These are phyloP conservation scores for Luffa acutangula DNA, from an alignment of 306 rosid species.

Conservation along the genomic window DNA sequence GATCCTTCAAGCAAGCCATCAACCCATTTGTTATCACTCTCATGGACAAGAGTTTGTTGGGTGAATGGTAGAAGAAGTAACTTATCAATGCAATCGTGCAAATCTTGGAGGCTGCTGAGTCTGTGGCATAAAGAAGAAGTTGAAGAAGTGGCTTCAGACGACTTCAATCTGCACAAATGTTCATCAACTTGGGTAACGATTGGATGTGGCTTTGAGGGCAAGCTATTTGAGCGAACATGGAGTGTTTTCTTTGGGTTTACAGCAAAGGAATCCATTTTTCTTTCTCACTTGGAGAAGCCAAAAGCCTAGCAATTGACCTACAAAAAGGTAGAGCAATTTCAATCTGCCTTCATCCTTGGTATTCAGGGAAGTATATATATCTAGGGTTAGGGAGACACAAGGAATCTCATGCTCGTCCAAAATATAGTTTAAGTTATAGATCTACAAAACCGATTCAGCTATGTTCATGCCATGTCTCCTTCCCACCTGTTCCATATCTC, in stretches of 20 bases:
- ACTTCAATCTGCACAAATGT: constrained; percentile 12
- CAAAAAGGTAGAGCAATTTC: not conserved
- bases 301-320: not conserved
- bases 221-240: constrained; percentile 17
- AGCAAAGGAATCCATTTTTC: constrained; percentile 9
- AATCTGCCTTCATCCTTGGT: not conserved
- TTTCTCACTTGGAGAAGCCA: not conserved
- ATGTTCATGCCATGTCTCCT: constrained; percentile 18
- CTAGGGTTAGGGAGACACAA: not conserved
- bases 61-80: constrained; percentile 19
- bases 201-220: constrained; percentile 21
- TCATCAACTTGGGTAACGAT: constrained; percentile 11
- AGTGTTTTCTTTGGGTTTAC: not conserved
- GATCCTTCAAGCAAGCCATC: constrained; percentile 22
- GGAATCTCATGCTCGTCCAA: constrained; percentile 3
- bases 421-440: not conserved
- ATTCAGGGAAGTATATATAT: not conserved
- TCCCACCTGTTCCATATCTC: not conserved
- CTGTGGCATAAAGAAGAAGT: constrained; percentile 13
- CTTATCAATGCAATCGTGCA: constrained; percentile 15
- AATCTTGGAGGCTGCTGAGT: constrained; percentile 15
- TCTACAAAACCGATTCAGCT: not conserved
- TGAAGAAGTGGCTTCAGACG: not conserved
- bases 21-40: constrained; percentile 2
- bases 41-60: constrained; percentile 12